phyloP scores from a whole-genome alignment of 148 eudicot species.

The Cornus florida region DNA sequence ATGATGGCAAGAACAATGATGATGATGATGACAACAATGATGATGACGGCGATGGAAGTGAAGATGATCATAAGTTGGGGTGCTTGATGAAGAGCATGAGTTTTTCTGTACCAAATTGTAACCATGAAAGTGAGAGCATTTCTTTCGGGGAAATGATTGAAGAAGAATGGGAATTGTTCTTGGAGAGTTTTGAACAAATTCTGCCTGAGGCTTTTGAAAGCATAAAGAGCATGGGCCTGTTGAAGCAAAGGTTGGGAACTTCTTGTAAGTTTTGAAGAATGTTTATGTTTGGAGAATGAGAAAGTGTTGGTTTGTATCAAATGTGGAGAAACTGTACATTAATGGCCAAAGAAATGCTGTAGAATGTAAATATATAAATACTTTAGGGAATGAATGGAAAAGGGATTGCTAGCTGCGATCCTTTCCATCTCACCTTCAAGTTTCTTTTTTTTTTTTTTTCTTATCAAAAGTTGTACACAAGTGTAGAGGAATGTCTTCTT shows the following conservation, averaged over 20 bases:
- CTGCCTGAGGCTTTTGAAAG: conserved; percentile 72
- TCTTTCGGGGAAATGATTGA: conserved; percentile 60
- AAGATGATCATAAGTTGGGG: conserved; percentile 21
- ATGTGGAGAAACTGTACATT: neutral
- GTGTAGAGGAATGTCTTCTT: neutral
- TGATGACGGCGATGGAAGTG: conserved; percentile 15
- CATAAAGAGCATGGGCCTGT: conserved; percentile 43
- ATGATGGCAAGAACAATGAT: neutral
- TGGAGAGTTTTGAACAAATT: conserved; percentile 57
- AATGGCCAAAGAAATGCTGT: neutral
- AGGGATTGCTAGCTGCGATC: conserved; percentile 39
- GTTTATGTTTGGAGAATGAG: neutral
- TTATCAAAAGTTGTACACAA: neutral
- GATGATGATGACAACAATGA: neutral
- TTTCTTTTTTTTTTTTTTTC: neutral
- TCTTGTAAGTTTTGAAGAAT: conserved; percentile 53
- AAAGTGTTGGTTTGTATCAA: neutral
- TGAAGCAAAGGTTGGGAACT: conserved; percentile 64
- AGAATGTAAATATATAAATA: conserved; percentile 12
- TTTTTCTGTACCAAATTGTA: conserved; percentile 44
- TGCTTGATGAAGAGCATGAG: conserved; percentile 51
- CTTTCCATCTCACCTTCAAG: conserved; percentile 23
- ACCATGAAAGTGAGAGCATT: conserved; percentile 45
- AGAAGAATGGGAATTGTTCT: conserved; percentile 64
- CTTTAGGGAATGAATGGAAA: conserved; percentile 18